These are phyloP conservation scores for Claviceps sp. DNA, from an alignment of 2,329 filamentous ascomycete genomes.

Conservation along the genomic window DNA sequence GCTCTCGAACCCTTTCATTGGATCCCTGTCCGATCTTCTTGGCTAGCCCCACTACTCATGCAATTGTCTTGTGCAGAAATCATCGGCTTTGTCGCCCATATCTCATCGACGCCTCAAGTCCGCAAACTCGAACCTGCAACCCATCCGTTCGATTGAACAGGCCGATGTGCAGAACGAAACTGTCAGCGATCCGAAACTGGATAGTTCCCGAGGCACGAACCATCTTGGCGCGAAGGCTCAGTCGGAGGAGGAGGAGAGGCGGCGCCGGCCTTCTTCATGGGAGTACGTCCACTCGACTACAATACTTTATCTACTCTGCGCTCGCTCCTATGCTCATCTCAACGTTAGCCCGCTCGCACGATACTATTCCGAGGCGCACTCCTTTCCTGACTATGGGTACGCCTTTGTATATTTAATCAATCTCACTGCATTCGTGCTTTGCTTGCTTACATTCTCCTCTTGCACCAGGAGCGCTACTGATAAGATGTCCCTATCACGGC, in stretches of 20 bases:
- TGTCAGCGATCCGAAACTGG: constrained; percentile 14
- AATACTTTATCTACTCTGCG: not conserved
- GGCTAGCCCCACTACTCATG: constrained; percentile 4
- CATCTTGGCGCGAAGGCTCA: constrained; percentile 2
- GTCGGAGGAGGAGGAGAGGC: not conserved
- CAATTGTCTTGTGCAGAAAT: constrained; percentile 6
- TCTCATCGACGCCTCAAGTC: not conserved
- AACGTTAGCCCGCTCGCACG: constrained; percentile 17
- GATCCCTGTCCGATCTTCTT: not conserved
- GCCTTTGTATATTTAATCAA: not conserved
- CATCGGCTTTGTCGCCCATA: constrained; percentile 4
- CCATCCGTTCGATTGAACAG: not conserved
- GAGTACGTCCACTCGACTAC: constrained; percentile 14
- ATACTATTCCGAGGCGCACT: constrained; percentile 23
- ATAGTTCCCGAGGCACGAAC: constrained; percentile 10
- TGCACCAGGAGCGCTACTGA: constrained; percentile 10
- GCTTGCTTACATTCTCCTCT: constrained; percentile 8
- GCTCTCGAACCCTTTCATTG: not conserved
- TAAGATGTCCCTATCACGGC: constrained; percentile 11
- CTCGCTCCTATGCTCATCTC: not conserved
- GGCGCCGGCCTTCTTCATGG: constrained; percentile 15
- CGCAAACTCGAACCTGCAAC: not conserved
- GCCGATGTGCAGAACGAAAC: not conserved
- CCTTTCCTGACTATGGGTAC: constrained; percentile 30
- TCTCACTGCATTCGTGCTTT: not conserved